A percentile compares a stretch with the other conserved stretches of the same genome.
These are phyloP conservation scores for Candida pseudocylindracea DNA, from an alignment of 1,139 yeast genomes.

Conservation along the genomic window DNA sequence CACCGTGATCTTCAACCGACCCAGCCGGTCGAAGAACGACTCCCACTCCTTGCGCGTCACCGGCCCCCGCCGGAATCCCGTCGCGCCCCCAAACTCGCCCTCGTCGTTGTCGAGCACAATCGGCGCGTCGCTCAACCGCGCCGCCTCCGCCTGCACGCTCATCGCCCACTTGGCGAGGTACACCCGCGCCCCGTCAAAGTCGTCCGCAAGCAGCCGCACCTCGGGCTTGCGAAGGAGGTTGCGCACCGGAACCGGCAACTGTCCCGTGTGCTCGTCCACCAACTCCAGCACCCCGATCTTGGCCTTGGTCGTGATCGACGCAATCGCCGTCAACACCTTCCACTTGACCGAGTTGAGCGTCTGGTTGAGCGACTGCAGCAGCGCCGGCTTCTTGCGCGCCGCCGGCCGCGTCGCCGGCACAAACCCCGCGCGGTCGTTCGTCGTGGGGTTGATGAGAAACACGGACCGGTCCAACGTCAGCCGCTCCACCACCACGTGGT, in stretches of 20 bases:
- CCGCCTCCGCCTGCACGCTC: constrained; percentile 85
- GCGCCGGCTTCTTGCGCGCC: constrained; percentile 7
- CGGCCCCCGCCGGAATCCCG: constrained; percentile 56
- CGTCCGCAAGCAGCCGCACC: constrained; percentile 62
- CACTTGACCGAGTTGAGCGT: constrained; percentile 55
- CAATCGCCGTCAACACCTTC: constrained; percentile 69
- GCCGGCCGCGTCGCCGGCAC: constrained; percentile 25
- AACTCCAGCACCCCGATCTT: constrained; percentile 33
- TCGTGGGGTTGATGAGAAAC: constrained; percentile 57
- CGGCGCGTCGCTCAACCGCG: constrained; percentile 33
- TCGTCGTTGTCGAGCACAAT: background rate
- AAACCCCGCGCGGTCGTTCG: constrained; percentile 58
- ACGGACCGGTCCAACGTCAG: constrained; percentile 56
- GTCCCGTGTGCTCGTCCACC: constrained; percentile 45
- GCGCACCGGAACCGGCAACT: constrained; percentile 24
- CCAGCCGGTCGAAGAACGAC: constrained; percentile 58
- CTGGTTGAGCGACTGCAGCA: constrained; percentile 17
- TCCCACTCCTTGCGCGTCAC: constrained; percentile 63
- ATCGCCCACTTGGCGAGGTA: constrained; percentile 96
- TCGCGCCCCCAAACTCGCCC: constrained; percentile 31
- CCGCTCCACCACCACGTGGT: constrained; percentile 36
- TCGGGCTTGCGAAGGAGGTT: constrained; percentile 49
- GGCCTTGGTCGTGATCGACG: constrained; percentile 56
- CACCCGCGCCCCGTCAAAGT: constrained; percentile 78
- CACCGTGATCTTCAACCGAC: constrained; percentile 49